These are phyloP conservation scores for Phaeosphaeria sp. DNA, from an alignment of 2,329 filamentous ascomycete species.

Conservation along the genomic window DNA sequence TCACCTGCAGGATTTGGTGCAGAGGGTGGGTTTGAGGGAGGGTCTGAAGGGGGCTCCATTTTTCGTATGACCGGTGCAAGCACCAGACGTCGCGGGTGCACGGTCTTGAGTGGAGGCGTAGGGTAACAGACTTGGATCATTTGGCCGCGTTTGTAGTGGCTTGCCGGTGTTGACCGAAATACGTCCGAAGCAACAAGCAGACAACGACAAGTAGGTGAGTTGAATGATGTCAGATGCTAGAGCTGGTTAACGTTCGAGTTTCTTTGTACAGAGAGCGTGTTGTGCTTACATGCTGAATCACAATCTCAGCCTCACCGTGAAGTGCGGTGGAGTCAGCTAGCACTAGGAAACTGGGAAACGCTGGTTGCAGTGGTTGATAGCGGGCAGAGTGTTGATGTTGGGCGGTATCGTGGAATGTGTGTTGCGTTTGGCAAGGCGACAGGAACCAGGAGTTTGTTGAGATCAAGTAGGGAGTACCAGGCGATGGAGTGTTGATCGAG, in stretches of 20 bases:
- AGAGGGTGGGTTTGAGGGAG: slow-evolving; percentile 30
- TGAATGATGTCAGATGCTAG: background rate
- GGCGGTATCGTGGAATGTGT: slow-evolving; percentile 4
- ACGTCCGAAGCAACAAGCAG: slow-evolving; percentile 1
- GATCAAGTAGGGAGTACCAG: slow-evolving; percentile 8
- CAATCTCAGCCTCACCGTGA: background rate
- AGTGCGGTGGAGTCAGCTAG: background rate
- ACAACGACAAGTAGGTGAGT: background rate
- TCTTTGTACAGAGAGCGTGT: background rate
- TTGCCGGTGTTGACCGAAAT: slow-evolving; percentile 34
- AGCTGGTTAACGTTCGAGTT: background rate
- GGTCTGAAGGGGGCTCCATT: slow-evolving; percentile 43
- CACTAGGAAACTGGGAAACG: background rate
- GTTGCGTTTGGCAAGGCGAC: slow-evolving; percentile 8
- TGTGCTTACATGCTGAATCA: background rate
- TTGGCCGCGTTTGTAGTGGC: slow-evolving; percentile 21
- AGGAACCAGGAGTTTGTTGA: slow-evolving; percentile 14
- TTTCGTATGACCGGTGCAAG: slow-evolving; percentile 31
- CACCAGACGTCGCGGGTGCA: slow-evolving; percentile 36
- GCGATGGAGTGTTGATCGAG: slow-evolving; percentile 7
- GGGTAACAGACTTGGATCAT: slow-evolving; percentile 45
- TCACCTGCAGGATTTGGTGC: slow-evolving; percentile 50
- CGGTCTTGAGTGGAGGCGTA: slow-evolving; percentile 35
- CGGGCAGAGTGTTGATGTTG: background rate
- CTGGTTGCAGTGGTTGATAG: background rate